These are phyloP conservation scores for Suhomyces bolitotheri DNA, from an alignment of 1,139 yeast genomes.

Conservation along the genomic window DNA sequence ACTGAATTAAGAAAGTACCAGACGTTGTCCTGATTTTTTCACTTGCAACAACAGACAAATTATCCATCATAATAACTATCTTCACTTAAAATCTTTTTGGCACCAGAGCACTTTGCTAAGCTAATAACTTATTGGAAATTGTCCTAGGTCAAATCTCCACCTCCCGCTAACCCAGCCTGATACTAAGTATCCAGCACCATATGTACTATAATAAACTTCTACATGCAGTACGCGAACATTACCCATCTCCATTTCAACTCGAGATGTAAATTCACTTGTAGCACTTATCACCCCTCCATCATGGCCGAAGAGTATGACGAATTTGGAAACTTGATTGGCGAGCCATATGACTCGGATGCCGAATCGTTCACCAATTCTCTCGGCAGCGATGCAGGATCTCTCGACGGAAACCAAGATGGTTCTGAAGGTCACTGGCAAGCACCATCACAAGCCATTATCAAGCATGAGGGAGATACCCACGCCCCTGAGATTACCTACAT, in stretches of 20 bases:
- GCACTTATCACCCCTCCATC: neutral
- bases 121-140: too few relatives aligned
- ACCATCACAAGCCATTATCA: slow-evolving; percentile 6
- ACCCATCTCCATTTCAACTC: slow-evolving; percentile 6
- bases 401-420: neutral
- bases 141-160: too few relatives aligned
- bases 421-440: neutral
- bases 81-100: too few relatives aligned
- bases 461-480: slow-evolving; percentile 1
- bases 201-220: slow-evolving; percentile 8
- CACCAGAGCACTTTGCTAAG: too few relatives aligned
- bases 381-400: neutral
- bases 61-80: too few relatives aligned
- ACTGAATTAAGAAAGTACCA: slow-evolving; percentile 78
- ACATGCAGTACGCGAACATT: slow-evolving; percentile 5
- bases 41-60: too few relatives aligned
- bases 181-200: slow-evolving; percentile 1
- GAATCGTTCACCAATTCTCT: slow-evolving; percentile 21
- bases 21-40: slow-evolving; percentile 42
- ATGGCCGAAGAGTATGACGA: slow-evolving; percentile 69
- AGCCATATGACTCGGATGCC: slow-evolving; percentile 45
- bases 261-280: too few relatives aligned
- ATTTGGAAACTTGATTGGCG: slow-evolving; percentile 76
- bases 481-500: slow-evolving; percentile 8
- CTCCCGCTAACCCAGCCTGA: too few relatives aligned